phyloP scores from a whole-genome alignment of 371 early-diverging fungal species.

The Blakeslea trispora region DNA sequence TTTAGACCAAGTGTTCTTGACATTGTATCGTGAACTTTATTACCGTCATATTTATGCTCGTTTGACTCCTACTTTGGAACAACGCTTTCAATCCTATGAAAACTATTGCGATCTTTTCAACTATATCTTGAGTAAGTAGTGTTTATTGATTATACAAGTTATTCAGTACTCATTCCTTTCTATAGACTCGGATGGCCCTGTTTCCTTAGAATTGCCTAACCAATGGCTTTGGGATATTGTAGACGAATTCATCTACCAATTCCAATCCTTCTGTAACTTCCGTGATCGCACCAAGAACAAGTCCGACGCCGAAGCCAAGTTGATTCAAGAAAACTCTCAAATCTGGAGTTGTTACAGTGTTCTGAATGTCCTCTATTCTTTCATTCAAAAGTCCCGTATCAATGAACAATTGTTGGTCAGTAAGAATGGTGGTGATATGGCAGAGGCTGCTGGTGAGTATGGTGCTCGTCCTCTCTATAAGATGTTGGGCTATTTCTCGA shows the following conservation, averaged over 20 bases:
- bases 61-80: slow-evolving; percentile 85
- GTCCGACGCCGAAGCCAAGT: slow-evolving; percentile 77
- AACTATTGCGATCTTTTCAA: slow-evolving; percentile 97
- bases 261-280: slow-evolving; percentile 95
- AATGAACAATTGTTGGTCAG: slow-evolving; percentile 87
- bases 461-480: slow-evolving; percentile 84
- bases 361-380: slow-evolving; percentile 90
- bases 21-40: slow-evolving; percentile 94
- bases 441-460: slow-evolving; percentile 80
- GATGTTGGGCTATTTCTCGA: slow-evolving; percentile 96
- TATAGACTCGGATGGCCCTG: slow-evolving; percentile 79
- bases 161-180: too few relatives aligned
- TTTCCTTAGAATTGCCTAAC: slow-evolving; percentile 90
- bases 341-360: slow-evolving; percentile 96
- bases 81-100: slow-evolving; percentile 89
- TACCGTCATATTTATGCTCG: slow-evolving; percentile 95
- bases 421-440: slow-evolving; percentile 89
- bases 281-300: slow-evolving; percentile 84
- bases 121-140: slow-evolving; percentile 81
- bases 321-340: slow-evolving; percentile 82
- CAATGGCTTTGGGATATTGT: slow-evolving; percentile 99
- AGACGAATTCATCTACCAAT: slow-evolving; percentile 98
- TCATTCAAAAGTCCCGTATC: slow-evolving; percentile 93
- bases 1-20: slow-evolving; percentile 85
- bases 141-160: neutral